A percentile compares a stretch with the other conserved stretches of the same genome.
Conservation (phyloP, 345 rosid species). For the Hibiscus tridactylites region DNA sequence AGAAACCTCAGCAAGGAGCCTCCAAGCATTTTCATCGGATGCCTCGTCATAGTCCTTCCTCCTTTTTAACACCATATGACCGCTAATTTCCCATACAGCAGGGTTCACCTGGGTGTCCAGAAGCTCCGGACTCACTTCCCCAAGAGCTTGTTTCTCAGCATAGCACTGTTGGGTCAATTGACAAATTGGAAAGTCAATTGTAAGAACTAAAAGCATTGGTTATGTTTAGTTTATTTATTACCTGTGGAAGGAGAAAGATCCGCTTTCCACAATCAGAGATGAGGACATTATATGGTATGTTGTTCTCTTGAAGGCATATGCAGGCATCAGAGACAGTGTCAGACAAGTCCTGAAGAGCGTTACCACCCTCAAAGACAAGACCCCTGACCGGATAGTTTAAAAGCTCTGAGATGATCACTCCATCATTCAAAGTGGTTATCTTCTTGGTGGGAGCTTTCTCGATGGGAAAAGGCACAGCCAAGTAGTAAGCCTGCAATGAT, state of each 20-base stretch:
- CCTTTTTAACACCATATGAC: constrained; percentile 91
- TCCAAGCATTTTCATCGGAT: constrained; percentile 82
- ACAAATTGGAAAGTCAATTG: not conserved
- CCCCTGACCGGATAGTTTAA: constrained; percentile 77
- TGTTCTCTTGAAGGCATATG: constrained; percentile 82
- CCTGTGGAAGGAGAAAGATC: constrained; percentile 87
- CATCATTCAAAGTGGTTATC: constrained; percentile 41
- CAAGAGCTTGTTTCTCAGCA: constrained; percentile 95
- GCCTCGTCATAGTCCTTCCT: constrained; percentile 87
- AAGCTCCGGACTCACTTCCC: constrained; percentile 69
- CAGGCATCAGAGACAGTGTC: constrained; percentile 57
- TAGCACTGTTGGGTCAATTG: constrained; percentile 59
- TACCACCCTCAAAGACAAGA: constrained; percentile 78
- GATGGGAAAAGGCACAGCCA: constrained; percentile 68
- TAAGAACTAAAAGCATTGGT: not conserved
- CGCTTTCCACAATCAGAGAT: constrained; percentile 79
- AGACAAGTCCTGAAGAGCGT: constrained; percentile 47
- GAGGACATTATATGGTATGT: constrained; percentile 80
- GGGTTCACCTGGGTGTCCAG: constrained; percentile 96
- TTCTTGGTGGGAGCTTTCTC: constrained; percentile 71
- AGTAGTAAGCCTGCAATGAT: constrained; percentile 64
- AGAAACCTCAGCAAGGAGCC: constrained; percentile 84
- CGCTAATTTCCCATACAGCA: constrained; percentile 98
- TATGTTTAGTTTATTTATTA: constrained; percentile 15
- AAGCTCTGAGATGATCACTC: constrained; percentile 59